phyloP scores from a whole-genome alignment of 2,329 filamentous ascomycete genomes.

The Macrophomina tecta region DNA sequence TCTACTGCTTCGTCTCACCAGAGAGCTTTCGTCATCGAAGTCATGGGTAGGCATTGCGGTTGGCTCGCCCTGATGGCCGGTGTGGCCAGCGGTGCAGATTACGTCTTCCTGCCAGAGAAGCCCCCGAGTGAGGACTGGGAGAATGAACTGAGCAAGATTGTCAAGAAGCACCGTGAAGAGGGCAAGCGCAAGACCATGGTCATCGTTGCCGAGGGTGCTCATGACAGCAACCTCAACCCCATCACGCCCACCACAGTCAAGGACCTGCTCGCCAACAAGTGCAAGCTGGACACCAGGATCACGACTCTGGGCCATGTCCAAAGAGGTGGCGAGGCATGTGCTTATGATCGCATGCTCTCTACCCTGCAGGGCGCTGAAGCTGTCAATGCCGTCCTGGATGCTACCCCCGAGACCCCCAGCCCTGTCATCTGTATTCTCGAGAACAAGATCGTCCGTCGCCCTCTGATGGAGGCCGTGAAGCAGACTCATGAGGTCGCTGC shows the following conservation, averaged over 20 bases:
- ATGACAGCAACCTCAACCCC: conserved; percentile 81
- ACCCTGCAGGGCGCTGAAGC: conserved; percentile 95
- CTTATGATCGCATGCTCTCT: conserved; percentile 91
- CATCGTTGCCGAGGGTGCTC: conserved; percentile 94
- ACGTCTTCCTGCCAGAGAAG: conserved; percentile 95
- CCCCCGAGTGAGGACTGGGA: conserved; percentile 88
- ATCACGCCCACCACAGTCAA: conserved; percentile 84
- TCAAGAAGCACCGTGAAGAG: conserved; percentile 79
- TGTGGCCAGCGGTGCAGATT: conserved; percentile 93
- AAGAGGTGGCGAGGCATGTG: conserved; percentile 87
- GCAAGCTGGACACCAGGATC: conserved; percentile 88
- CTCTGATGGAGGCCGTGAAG: conserved; percentile 85
- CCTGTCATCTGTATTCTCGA: conserved; percentile 96
- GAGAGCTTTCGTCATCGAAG: conserved; percentile 94
- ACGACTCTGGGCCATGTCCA: conserved; percentile 98
- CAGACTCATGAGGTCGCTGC: conserved; percentile 84
- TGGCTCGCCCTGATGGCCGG: conserved; percentile 97
- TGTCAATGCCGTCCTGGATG: conserved; percentile 87
- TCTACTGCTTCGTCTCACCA: conserved; percentile 94
- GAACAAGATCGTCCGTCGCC: conserved; percentile 94
- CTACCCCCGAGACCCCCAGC: conserved; percentile 85
- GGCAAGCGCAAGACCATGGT: conserved; percentile 98
- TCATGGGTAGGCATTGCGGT: conserved; percentile 97
- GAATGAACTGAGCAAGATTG: conserved; percentile 81
- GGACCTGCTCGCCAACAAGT: conserved; percentile 79